These are phyloP conservation scores for Apiospora kogelbergensis DNA, from an alignment of 2,329 filamentous ascomycete species.

Conservation along the genomic window DNA sequence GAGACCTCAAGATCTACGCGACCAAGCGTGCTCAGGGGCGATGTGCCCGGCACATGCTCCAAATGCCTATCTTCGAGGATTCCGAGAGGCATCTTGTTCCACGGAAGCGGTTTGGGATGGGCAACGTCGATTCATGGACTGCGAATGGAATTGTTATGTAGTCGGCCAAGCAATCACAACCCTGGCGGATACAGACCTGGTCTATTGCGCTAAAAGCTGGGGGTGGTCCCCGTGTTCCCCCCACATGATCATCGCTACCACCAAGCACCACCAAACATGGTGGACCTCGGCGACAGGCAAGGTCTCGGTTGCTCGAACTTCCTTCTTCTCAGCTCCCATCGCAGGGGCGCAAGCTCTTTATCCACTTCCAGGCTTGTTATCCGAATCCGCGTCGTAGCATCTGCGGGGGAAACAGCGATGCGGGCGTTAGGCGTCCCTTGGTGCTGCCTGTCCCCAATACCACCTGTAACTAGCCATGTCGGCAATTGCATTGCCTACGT, in stretches of 20 bases:
- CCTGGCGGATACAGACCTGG: background rate
- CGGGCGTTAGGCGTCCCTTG: background rate
- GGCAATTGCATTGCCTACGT: background rate
- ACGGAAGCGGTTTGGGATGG: background rate
- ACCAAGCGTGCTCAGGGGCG: slow-evolving; percentile 6
- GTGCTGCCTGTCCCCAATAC: background rate
- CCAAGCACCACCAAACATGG: background rate
- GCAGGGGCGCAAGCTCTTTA: background rate
- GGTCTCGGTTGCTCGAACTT: background rate
- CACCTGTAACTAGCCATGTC: background rate
- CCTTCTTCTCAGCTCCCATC: background rate
- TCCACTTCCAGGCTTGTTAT: background rate
- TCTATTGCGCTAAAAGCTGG: slow-evolving; percentile 2
- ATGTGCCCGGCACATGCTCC: slow-evolving; percentile 47
- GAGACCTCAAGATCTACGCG: background rate
- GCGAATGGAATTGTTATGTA: background rate
- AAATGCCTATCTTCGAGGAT: slow-evolving; percentile 45
- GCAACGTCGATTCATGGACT: background rate
- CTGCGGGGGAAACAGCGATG: background rate
- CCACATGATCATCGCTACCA: background rate
- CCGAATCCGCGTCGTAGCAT: background rate
- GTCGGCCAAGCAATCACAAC: background rate
- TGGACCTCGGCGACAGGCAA: background rate
- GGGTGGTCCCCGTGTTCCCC: background rate
- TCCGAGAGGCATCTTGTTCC: slow-evolving; percentile 43